A percentile compares a stretch with the other conserved stretches of the same genome.
Evolutionary conservation across 2,329 filamentous ascomycete genomes (phyloP).

Genomic region (Aspergillus sojae): DNA sequence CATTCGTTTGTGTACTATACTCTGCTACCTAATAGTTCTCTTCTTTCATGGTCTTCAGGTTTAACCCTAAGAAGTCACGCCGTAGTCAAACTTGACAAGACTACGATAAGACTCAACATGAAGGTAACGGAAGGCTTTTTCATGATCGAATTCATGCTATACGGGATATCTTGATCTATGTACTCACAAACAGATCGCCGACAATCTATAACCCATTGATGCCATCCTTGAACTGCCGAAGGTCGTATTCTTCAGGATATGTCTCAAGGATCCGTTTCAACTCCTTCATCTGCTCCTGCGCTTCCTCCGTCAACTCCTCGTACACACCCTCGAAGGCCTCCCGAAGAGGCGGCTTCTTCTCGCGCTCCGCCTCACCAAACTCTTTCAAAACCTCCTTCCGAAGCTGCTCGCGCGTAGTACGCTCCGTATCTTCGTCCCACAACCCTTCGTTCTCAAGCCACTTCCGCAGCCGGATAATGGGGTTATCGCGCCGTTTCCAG

Average conservation of each 20-base stretch:
- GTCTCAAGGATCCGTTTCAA: constrained; percentile 75
- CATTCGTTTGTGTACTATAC: neutral
- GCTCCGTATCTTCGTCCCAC: constrained; percentile 86
- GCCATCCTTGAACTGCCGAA: constrained; percentile 74
- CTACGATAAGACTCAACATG: neutral
- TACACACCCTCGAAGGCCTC: constrained; percentile 83
- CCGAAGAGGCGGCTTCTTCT: constrained; percentile 57
- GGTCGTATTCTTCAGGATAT: constrained; percentile 92
- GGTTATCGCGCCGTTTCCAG: constrained; percentile 89
- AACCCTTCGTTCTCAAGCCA: constrained; percentile 82
- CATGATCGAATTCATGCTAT: neutral
- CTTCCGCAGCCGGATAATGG: constrained; percentile 80
- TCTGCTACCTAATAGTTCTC: neutral
- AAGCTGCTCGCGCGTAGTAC: constrained; percentile 65
- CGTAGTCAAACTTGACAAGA: neutral
- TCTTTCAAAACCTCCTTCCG: constrained; percentile 79
- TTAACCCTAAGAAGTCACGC: neutral
- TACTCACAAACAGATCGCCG: neutral
- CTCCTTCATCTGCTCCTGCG: constrained; percentile 73
- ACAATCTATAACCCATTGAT: constrained; percentile 59
- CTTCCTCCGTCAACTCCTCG: constrained; percentile 79
- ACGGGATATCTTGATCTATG: constrained; percentile 6
- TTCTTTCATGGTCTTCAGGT: neutral
- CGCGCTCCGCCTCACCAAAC: constrained; percentile 70
- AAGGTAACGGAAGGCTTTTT: neutral